Percentiles rank a stretch among this genome's conserved stretches.
Conservation (phyloP, 1,139 yeast genomes). For the Saccharomyces hybrid region DNA sequence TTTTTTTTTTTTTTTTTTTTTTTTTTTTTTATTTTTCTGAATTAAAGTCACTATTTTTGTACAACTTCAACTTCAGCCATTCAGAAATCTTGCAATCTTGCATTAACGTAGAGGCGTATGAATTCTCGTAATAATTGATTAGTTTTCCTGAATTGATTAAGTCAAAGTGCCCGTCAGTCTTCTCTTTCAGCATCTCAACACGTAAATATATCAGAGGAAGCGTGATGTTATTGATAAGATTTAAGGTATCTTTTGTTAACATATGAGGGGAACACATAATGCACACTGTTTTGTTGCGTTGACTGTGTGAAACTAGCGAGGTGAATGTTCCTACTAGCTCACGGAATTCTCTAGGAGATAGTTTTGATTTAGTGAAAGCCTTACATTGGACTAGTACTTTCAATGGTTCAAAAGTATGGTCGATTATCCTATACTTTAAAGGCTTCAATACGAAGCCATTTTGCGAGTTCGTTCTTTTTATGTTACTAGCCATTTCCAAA, state of each 20-base stretch:
- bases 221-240: constrained; percentile 45
- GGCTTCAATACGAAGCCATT: constrained; percentile 29
- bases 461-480: constrained; percentile 24
- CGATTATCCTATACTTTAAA: constrained; percentile 9
- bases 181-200: constrained; percentile 27
- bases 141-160: constrained; percentile 36
- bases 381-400: constrained; percentile 53
- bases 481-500: neutral
- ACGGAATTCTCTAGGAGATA: constrained; percentile 46
- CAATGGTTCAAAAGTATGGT: constrained; percentile 14
- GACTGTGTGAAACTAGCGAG: constrained; percentile 32
- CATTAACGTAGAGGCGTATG: constrained; percentile 22
- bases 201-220: constrained; percentile 51
- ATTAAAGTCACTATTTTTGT: constrained; percentile 5
- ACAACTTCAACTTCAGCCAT: constrained; percentile 21
- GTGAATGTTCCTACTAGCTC: constrained; percentile 52
- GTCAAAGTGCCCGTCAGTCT: constrained; percentile 32
- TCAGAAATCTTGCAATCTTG: constrained; percentile 23
- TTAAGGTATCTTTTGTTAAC: constrained; percentile 51
- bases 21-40: neutral
- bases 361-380: constrained; percentile 37
- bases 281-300: constrained; percentile 32
- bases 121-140: constrained; percentile 27
- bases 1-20: neutral
- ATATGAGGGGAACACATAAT: constrained; percentile 52